A percentile compares a stretch with the other conserved stretches of the same genome.
Evolutionary conservation across 352 stramenopile species (phyloP).

Genomic region (Saprolegnia parasitica): DNA sequence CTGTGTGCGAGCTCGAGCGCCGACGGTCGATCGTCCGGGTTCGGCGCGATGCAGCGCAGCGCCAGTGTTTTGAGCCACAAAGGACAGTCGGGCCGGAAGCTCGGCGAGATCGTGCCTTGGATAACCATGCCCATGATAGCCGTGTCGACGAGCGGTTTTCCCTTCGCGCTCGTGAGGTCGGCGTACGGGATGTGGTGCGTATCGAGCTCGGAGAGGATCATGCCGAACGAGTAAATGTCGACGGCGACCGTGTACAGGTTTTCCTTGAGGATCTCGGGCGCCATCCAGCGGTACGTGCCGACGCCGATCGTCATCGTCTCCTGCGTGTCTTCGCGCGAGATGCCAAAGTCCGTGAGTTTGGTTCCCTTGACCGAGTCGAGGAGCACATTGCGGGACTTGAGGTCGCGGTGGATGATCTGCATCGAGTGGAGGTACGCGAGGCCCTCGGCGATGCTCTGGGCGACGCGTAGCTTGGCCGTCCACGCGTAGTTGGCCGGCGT

Average conservation of each 20-base stretch:
- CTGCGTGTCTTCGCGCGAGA: slow-evolving; percentile 14
- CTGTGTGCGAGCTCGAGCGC: background rate
- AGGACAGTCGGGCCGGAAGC: background rate
- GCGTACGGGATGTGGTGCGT: slow-evolving; percentile 55
- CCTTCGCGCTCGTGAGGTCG: slow-evolving; percentile 27
- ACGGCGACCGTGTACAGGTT: slow-evolving; percentile 43
- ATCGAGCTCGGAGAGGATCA: slow-evolving; percentile 50
- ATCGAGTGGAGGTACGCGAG: slow-evolving; percentile 30
- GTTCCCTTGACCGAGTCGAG: slow-evolving; percentile 22
- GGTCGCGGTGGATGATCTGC: slow-evolving; percentile 24
- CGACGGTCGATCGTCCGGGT: background rate
- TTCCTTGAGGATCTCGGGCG: slow-evolving; percentile 62
- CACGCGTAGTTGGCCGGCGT: background rate
- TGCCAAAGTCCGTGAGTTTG: slow-evolving; percentile 26
- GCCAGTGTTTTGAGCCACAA: slow-evolving; percentile 1
- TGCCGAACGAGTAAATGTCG: slow-evolving; percentile 67
- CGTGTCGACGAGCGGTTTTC: slow-evolving; percentile 11
- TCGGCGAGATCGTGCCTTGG: background rate
- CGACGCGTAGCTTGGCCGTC: background rate
- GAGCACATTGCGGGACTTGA: slow-evolving; percentile 27
- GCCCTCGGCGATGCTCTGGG: slow-evolving; percentile 21
- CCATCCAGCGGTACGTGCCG: slow-evolving; percentile 72
- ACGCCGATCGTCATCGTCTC: slow-evolving; percentile 47
- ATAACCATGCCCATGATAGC: slow-evolving; percentile 18
- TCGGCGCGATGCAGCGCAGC: background rate